Base-by-base conservation (phyloP, 2,329 filamentous ascomycete genomes). In the Ophiostoma ips region DNA sequence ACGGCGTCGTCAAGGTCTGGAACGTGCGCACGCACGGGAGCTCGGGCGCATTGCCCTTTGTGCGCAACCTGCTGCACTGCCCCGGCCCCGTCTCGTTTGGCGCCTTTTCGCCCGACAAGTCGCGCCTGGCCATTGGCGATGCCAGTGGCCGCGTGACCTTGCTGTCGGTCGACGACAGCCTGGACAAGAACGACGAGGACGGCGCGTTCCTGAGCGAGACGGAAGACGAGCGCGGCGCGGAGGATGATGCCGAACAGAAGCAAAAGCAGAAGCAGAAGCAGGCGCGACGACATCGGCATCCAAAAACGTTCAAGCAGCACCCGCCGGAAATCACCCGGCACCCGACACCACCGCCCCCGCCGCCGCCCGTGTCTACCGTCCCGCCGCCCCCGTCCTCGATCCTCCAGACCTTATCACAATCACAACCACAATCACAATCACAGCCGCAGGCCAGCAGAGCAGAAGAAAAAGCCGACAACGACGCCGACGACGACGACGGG, bases 1-100 rank as follows among this genome's bases (percentile, higher is more conserved):
- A 83, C 53, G 79, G 79, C 1, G 67, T 74, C 0, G 68, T 83
- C 15, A 81, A 77, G 53, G 75, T 77, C 2, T 83, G 79, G 79
- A 76, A 81, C 54, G 63, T 82, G 9, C 71, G 74, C 10, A 66
- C 66, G 41, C 58, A 40, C n/a, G 12, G 19, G n/a, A 18, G 2
- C 5, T 28, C 53, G 2, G 5, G 16, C n/a, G 21, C 24, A 0
- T 18, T 6, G n/a, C 72, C 68, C 0, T 68, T 75, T 41, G 66
- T 81, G 5, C 69, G 73, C 19, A 67, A 73, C 47, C 62, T 82
- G 1, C 63, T 81, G 1, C 68, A 74, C 52, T 71, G 72, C 1
- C 67, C 74, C 0, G 77, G 71, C 0, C 74, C 77, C 0, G 72
- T 83, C 16, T 75, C 75, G 0, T 72, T 67, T 51, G 79, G 79